These are phyloP conservation scores for Aspergillus thermomutatus DNA, from an alignment of 2,329 filamentous ascomycete species.

Conservation along the genomic window DNA sequence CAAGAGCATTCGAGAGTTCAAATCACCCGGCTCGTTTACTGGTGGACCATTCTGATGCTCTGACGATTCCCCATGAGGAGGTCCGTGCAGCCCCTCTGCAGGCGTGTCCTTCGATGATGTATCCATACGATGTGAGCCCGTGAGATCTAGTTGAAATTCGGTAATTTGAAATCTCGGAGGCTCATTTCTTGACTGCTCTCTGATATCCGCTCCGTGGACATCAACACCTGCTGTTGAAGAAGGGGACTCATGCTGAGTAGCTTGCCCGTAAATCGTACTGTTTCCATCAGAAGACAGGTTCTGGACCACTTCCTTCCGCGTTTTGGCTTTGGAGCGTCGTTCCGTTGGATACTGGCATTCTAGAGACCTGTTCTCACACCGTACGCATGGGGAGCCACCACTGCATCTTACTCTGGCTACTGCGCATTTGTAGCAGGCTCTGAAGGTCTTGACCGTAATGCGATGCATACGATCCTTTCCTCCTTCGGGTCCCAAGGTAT, in stretches of 20 bases:
- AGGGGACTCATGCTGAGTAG: constrained; percentile 3
- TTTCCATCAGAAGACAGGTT: constrained; percentile 7
- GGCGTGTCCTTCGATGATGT: constrained; percentile 4
- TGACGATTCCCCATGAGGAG: neutral
- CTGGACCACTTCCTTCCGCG: constrained; percentile 13
- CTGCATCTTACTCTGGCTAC: constrained; percentile 39
- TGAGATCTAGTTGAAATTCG: constrained; percentile 22
- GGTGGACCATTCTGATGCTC: neutral
- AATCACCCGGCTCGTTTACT: constrained; percentile 2
- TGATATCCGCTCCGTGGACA: neutral
- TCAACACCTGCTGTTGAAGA: neutral
- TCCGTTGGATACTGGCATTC: constrained; percentile 41
- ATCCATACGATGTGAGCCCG: constrained; percentile 4
- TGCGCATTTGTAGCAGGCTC: constrained; percentile 40
- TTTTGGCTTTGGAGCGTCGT: constrained; percentile 33
- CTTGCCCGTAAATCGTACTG: constrained; percentile 7
- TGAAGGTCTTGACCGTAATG: constrained; percentile 42
- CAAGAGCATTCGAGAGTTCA: constrained; percentile 1
- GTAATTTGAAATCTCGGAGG: constrained; percentile 12
- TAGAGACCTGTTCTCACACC: constrained; percentile 36
- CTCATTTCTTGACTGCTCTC: constrained; percentile 1
- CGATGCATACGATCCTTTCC: constrained; percentile 36
- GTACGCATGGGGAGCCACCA: constrained; percentile 35
- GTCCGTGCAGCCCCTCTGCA: neutral
- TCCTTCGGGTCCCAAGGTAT: constrained; percentile 31